phyloP scores from a whole-genome alignment of 2,329 filamentous ascomycete genomes.

The Cercospora sp. region DNA sequence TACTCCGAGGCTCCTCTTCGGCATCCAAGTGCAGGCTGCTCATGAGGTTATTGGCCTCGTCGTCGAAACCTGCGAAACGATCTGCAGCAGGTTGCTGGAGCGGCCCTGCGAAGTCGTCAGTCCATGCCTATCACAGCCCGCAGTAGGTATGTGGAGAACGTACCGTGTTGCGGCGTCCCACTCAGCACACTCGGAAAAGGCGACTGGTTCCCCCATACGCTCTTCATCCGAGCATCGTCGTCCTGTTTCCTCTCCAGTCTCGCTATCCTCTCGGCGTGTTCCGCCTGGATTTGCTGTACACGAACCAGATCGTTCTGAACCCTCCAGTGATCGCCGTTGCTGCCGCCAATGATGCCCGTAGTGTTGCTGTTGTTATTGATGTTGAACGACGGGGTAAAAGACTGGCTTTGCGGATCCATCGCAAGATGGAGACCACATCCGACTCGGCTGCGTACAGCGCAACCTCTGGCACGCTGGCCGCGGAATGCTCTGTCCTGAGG shows the following conservation, averaged over 20 bases:
- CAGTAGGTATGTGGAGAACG: slow-evolving; percentile 33
- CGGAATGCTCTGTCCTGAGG: neutral
- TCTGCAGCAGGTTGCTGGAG: slow-evolving; percentile 77
- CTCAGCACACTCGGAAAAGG: slow-evolving; percentile 85
- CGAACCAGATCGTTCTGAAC: slow-evolving; percentile 63
- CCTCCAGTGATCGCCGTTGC: slow-evolving; percentile 61
- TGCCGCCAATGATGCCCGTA: slow-evolving; percentile 33
- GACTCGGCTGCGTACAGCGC: slow-evolving; percentile 17
- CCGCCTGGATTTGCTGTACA: slow-evolving; percentile 60
- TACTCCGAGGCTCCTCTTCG: slow-evolving; percentile 73
- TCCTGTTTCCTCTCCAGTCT: slow-evolving; percentile 63
- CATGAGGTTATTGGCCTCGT: slow-evolving; percentile 76
- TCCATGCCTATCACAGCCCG: neutral
- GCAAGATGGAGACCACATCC: slow-evolving; percentile 28
- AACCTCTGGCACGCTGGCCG: neutral
- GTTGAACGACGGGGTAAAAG: slow-evolving; percentile 56
- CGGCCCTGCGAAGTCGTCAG: slow-evolving; percentile 58
- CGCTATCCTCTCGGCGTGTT: slow-evolving; percentile 62
- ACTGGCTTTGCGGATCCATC: slow-evolving; percentile 64
- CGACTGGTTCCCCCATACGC: slow-evolving; percentile 80
- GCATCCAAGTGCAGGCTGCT: slow-evolving; percentile 80
- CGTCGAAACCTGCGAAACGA: slow-evolving; percentile 87
- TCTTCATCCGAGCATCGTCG: slow-evolving; percentile 69
- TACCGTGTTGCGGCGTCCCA: slow-evolving; percentile 85
- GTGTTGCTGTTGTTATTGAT: slow-evolving; percentile 17